Base-by-base conservation (phyloP, 495 filamentous ascomycete species). In the Aspergillus hancockii region DNA sequence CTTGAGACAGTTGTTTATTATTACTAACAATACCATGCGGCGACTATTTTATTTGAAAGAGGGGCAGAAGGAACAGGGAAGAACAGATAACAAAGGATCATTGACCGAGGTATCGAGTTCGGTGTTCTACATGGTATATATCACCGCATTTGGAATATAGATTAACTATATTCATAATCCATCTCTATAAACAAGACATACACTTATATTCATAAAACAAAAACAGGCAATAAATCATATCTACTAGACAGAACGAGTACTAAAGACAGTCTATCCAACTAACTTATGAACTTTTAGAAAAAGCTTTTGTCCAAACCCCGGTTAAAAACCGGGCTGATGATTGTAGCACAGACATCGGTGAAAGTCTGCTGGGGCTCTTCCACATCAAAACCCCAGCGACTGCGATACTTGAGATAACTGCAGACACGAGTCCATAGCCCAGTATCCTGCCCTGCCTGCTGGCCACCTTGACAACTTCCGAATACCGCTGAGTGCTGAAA, bases 401-500 rank as follows among this genome's bases (percentile, higher is more conserved):
- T 18, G 71, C 67, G 16, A 67, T 23, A 16, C 59, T 50, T 4
- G 65, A 59, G 22, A 73, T 45, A 21, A 72, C 43, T 14, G 67
- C 70, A 3, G 71, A 71, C 4, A 63, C 66, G 21, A 79, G 43
- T 23, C 69, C 67, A 18, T 68, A 21, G 16, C 71, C 71, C 46
- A 92, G 71, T 12, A 91, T 69, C 58, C 70, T 71, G 7, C 88
- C 87, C 73, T 99, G 94, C 49, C 79, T 71, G 49, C 84, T 79
- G 49, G 86, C 88, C 57, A 81, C 83, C 31, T 72, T 77, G 25
- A 90, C 78, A 3, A 98, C 90, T 60, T 95, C 89, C 2, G 87
- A 90, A 68, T 99, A 99, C 30, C 90, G 78, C 76, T 94, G 87
- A 63, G 95, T 96, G 30, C 90, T 88, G 71, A 98, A 98, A 61